Conservation (phyloP, 208 protist species). For the Trypanosoma cruzi region DNA sequence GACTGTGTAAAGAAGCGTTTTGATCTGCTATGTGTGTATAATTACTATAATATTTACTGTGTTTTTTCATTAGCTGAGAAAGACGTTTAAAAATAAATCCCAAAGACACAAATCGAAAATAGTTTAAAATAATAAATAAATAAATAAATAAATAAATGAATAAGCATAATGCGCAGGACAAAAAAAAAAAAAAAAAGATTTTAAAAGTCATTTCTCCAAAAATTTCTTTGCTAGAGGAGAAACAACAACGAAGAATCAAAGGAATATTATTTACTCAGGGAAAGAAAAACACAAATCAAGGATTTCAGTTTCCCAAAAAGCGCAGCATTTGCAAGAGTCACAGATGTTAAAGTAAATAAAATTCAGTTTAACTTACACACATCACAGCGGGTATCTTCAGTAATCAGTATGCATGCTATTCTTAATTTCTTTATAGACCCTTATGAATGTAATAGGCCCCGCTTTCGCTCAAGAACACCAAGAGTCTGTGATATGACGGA, state of each 20-base stretch:
- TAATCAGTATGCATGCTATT: too few relatives aligned
- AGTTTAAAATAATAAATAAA: constrained; percentile 1
- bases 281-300: constrained; percentile 13
- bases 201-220: too few relatives aligned
- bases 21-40: too few relatives aligned
- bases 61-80: background rate
- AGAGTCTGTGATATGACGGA: constrained; percentile 21
- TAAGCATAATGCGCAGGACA: background rate
- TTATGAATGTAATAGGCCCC: background rate
- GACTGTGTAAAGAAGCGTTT: constrained; percentile 27
- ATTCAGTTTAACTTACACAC: background rate
- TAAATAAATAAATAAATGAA: constrained; percentile 9
- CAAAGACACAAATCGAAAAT: too few relatives aligned
- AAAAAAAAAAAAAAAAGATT: constrained; percentile 26
- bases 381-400: too few relatives aligned
- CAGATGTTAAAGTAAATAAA: background rate
- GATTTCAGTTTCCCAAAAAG: background rate
- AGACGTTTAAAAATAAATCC: background rate
- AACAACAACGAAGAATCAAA: too few relatives aligned
- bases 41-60: too few relatives aligned
- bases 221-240: too few relatives aligned
- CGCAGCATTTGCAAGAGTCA: background rate
- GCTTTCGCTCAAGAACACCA: constrained; percentile 12
- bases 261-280: background rate
- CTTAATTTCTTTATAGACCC: background rate